phyloP scores from a whole-genome alignment of 257 asterid genomes.

The Capsicum rhomboideum region DNA sequence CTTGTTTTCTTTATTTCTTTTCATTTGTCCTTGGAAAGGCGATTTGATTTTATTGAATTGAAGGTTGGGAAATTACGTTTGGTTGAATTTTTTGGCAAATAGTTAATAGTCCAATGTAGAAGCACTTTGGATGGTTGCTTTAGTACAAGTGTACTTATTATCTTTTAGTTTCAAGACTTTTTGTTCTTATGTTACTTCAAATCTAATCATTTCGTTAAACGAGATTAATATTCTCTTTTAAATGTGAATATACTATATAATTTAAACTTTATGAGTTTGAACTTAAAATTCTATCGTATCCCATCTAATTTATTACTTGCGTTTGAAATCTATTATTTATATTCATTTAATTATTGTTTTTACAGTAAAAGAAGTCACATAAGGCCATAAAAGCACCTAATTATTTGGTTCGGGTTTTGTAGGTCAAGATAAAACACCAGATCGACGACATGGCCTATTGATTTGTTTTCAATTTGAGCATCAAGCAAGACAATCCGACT shows the following conservation, averaged over 20 bases:
- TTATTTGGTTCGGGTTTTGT: not conserved
- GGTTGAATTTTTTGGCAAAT: not conserved
- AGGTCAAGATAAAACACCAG: not conserved
- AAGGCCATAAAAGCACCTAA: not conserved
- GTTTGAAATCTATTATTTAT: not conserved
- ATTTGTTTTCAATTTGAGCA: not conserved
- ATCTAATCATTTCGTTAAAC: not conserved
- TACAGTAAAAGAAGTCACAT: not conserved
- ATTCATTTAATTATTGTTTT: not conserved
- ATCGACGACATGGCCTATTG: no score
- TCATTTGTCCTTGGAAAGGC: not conserved
- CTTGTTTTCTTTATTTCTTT: not conserved
- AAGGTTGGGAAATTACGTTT: not conserved
- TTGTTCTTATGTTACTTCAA: not conserved
- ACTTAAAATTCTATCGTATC: not conserved
- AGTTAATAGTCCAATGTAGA: not conserved
- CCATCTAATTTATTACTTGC: not conserved
- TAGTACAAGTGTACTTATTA: not conserved
- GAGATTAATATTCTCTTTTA: not conserved
- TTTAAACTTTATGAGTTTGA: not conserved
- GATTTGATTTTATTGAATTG: not conserved
- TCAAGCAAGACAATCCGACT: not conserved
- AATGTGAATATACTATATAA: not conserved
- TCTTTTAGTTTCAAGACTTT: not conserved
- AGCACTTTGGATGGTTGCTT: slow-evolving; percentile 19